Evolutionary conservation across 495 filamentous ascomycete species (phyloP), one percentile per base, ranked within the genome.

Genomic region (Podospora sp.): DNA sequence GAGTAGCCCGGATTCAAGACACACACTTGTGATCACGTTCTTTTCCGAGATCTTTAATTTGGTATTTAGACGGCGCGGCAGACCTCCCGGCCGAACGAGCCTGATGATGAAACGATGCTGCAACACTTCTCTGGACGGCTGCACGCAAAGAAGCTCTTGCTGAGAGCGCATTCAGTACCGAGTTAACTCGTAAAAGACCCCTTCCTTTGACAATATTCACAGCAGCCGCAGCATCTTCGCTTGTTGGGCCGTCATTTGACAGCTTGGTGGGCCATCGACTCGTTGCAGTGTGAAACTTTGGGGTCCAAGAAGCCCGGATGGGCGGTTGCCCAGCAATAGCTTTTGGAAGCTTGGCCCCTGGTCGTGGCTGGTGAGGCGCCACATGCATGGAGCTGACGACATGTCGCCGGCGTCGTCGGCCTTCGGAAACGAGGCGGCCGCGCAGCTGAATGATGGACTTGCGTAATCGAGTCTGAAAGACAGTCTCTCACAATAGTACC

Each of bases 71-170:
- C 62, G 62, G 50, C 57, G 29, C 49, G 56, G 57, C 62, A 62
- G 21, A 49, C 8, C 9, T 35, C 14, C 35, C 21, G 11, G 26
- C 14, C 29, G 11, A 64, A 14, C 57, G 59, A 70, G 69, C 65
- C 63, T 22, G 69, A 22, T 36, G 73, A 75, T 77, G 75, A 77
- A 77, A 77, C 75, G 14, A 51, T 65, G 68, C 60, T 76, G 73
- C 65, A 68, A 77, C 73, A 68, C 53, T 21, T 14, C 53, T 9
- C 22, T 25, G 9, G 53, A 21, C 40, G 40, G 40, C 16, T 46
- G 40, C 12, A 2, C 40, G 40, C 14, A 18, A n/a, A 46, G 40
- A 18, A 46, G 40, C 40, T 46, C 2, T 46, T 6, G 40, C n/a
- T n/a, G n/a, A n/a, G n/a, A n/a, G n/a, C n/a, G n/a, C n/a, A n/a